These are phyloP conservation scores for Paecilomyces variotii DNA, from an alignment of 2,329 filamentous ascomycete genomes.

Conservation along the genomic window DNA sequence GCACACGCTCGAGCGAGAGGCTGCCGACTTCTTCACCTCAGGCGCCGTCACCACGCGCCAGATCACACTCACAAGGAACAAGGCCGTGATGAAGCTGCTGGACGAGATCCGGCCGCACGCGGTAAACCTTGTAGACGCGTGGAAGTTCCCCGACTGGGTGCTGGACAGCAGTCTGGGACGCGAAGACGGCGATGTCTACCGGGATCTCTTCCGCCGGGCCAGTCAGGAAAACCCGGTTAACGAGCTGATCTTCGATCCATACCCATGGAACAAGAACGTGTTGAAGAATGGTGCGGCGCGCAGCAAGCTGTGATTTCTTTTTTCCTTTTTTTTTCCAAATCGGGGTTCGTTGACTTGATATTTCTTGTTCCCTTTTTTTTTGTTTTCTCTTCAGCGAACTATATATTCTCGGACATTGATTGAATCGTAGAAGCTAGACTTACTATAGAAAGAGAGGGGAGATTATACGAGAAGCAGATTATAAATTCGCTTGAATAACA, in stretches of 20 bases:
- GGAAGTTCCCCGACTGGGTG: constrained; percentile 73
- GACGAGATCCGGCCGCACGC: constrained; percentile 67
- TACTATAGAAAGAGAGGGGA: no score
- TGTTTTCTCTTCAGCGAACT: no score
- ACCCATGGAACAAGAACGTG: constrained; percentile 37
- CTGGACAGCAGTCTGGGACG: constrained; percentile 63
- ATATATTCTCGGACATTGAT: no score
- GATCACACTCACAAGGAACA: constrained; percentile 61
- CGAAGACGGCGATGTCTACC: constrained; percentile 67
- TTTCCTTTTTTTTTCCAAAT: not conserved
- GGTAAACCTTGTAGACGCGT: constrained; percentile 61
- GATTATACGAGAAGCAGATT: no score
- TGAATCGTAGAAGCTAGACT: no score
- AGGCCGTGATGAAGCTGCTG: constrained; percentile 60
- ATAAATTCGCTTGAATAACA: no score
- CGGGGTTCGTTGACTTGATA: not conserved
- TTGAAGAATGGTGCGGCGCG: constrained; percentile 46
- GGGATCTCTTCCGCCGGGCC: constrained; percentile 66
- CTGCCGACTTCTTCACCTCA: constrained; percentile 64
- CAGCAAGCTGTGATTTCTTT: constrained; percentile 28
- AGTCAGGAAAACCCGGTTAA: constrained; percentile 68
- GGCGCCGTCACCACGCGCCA: constrained; percentile 63
- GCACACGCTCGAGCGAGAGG: constrained; percentile 60
- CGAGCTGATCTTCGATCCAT: constrained; percentile 59
- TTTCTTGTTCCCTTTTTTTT: not conserved